Base-by-base conservation (phyloP, 345 rosid genomes). In the Balakata baccata region DNA sequence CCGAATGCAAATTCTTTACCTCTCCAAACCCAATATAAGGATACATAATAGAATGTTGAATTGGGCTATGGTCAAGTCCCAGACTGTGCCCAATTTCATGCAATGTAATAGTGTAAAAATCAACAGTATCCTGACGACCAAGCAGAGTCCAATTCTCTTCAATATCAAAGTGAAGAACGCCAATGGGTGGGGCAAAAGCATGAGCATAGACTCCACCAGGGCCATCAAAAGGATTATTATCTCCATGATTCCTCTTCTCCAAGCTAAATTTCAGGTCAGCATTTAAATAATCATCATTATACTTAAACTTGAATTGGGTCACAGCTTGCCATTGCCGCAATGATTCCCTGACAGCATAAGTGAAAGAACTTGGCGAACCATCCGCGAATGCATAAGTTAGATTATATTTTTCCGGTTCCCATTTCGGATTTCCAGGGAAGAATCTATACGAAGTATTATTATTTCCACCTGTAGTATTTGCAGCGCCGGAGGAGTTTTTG, bases 11-110 rank as follows among this genome's bases (percentile, higher is more conserved):
- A 29, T 29, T 3, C 38, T 61, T 61, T 0, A 61, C 7, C 65
- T 61, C 41, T 12, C 65, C 65, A 34, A 4, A 61, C 0, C 8
- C 43, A 61, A 61, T 61, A 61, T 25, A 61, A 25, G 65, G 65
- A 25, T 29, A 61, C 65, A 61, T 61, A 13, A 61, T 29, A 34
- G 65, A 29, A 2, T 11, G 3, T 61, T 25, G 11, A 34, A 3
- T 43, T 16, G 39, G 39, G 7, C 18, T 61, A 61, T 61, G 65
- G 11, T 61, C 41, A 3, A 61, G 65, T 34, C 65, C 65, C 43
- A 61, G 34, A 25, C 41, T 34, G 34, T 61, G 65, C 8, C 65
- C 65, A 29, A 61, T 61, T 29, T 61, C 65, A 61, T 61, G 65
- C 65, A 61, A 61, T 34, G 65, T 11, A 61, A 61, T 14, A 10